Percentiles rank a stretch among this genome's conserved stretches.
These are phyloP conservation scores for Globisporangium orthogonon DNA, from an alignment of 352 stramenopile species.

Conservation along the genomic window DNA sequence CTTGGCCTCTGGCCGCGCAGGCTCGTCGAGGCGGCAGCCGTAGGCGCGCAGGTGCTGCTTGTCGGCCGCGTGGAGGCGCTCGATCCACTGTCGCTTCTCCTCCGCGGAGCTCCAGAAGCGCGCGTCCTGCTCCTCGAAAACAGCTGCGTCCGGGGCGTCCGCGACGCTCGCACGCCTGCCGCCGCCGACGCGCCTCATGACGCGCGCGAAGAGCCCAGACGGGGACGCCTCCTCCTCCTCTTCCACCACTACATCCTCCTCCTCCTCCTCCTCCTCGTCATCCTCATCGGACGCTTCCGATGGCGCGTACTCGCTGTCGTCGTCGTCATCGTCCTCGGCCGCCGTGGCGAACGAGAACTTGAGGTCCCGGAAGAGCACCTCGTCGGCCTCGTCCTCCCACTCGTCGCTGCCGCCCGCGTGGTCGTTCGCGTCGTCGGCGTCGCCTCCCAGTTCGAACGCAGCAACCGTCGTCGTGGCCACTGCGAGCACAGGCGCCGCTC, in stretches of 20 bases:
- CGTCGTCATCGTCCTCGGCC: constrained; percentile 4
- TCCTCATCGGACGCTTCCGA: not conserved
- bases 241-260: constrained; percentile 1
- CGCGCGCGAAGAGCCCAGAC: constrained; percentile 10
- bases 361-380: constrained; percentile 9
- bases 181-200: constrained; percentile 1
- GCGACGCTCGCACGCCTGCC: not conserved
- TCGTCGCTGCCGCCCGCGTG: constrained; percentile 6
- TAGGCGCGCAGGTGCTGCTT: constrained; percentile 16
- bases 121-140: constrained; percentile 22
- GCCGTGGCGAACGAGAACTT: constrained; percentile 1
- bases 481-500: no score
- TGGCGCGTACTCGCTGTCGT: constrained; percentile 12
- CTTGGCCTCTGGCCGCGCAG: constrained; percentile 15
- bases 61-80: constrained; percentile 16
- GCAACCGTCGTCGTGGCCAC: no score
- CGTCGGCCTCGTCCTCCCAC: constrained; percentile 9
- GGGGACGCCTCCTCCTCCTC: constrained; percentile 12
- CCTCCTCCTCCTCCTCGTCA: not conserved
- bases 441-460: not conserved
- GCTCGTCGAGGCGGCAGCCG: constrained; percentile 27
- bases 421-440: not conserved
- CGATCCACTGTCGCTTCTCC: constrained; percentile 25
- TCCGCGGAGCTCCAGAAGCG: constrained; percentile 15
- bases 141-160: not conserved